Conservation (phyloP, 805 yeast genomes). For the Nakazawaea laoshanensis region DNA sequence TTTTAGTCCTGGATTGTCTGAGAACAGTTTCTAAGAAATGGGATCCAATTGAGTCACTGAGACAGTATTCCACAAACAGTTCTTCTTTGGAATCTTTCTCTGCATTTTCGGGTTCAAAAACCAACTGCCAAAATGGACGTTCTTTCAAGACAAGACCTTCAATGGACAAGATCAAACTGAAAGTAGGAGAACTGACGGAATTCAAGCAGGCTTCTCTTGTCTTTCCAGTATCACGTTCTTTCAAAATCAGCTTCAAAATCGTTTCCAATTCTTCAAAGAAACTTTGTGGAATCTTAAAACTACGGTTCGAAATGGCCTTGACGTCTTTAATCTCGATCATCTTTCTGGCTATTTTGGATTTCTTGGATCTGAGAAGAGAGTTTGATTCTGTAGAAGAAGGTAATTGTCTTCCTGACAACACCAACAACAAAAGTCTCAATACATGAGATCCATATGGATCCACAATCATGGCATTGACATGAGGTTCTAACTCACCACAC, state of each 20-base stretch:
- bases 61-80: conserved; percentile 73
- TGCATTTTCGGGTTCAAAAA: conserved; percentile 43
- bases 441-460: conserved; percentile 90
- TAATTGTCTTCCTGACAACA: conserved; percentile 68
- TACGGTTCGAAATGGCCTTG: conserved; percentile 52
- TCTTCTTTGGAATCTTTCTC: conserved; percentile 55
- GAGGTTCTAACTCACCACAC: conserved; percentile 59
- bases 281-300: conserved; percentile 59
- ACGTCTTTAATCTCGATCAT: conserved; percentile 79
- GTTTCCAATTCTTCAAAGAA: conserved; percentile 53
- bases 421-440: conserved; percentile 59
- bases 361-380: conserved; percentile 74
- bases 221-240: conserved; percentile 30
- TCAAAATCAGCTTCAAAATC: conserved; percentile 32
- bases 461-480: conserved; percentile 46
- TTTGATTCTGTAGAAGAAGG: conserved; percentile 65
- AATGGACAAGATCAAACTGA: conserved; percentile 67
- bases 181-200: conserved; percentile 79
- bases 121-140: conserved; percentile 58
- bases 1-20: conserved; percentile 55
- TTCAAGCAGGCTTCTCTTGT: conserved; percentile 71
- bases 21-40: conserved; percentile 78
- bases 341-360: conserved; percentile 81
- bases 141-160: conserved; percentile 77
- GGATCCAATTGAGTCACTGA: conserved; percentile 88